These are phyloP conservation scores for Scytalidium lignicola DNA, from an alignment of 2,329 filamentous ascomycete genomes.

Conservation along the genomic window DNA sequence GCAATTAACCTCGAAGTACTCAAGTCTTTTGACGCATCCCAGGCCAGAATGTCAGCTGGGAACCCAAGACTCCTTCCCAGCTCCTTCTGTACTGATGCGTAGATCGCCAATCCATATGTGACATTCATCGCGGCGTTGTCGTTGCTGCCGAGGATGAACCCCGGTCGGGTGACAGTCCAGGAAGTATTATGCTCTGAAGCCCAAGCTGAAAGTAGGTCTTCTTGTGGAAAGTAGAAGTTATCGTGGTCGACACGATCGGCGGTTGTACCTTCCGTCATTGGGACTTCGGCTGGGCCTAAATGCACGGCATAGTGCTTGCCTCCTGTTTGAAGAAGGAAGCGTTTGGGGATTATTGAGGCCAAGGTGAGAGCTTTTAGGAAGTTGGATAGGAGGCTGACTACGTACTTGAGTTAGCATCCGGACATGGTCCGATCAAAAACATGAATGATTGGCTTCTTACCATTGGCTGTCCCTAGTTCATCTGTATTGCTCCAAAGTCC, in stretches of 20 bases:
- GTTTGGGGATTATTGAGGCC: constrained; percentile 9
- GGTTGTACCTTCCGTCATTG: constrained; percentile 15
- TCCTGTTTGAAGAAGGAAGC: constrained; percentile 26
- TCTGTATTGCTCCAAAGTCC: constrained; percentile 9
- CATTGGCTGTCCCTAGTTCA: constrained; percentile 10
- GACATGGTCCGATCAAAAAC: neutral
- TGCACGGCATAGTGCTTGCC: constrained; percentile 29
- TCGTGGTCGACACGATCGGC: neutral
- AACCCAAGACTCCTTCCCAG: constrained; percentile 28
- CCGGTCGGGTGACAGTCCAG: constrained; percentile 11
- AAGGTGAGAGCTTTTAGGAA: constrained; percentile 13
- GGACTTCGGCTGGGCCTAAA: constrained; percentile 19
- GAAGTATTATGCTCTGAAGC: constrained; percentile 1
- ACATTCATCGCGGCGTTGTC: constrained; percentile 21
- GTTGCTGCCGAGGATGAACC: constrained; percentile 13
- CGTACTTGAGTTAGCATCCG: neutral
- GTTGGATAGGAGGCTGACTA: constrained; percentile 9
- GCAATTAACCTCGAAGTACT: constrained; percentile 5
- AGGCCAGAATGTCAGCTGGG: constrained; percentile 22
- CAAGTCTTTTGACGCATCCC: constrained; percentile 10
- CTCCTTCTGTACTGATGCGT: constrained; percentile 24
- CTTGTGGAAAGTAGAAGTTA: constrained; percentile 16
- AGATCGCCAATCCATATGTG: constrained; percentile 11
- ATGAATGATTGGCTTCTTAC: neutral
- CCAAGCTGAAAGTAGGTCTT: constrained; percentile 10